Percentiles rank a stretch among this genome's conserved stretches.
Evolutionary conservation across 2,329 filamentous ascomycete species (phyloP).

Genomic region (Aspergillus jensenii): DNA sequence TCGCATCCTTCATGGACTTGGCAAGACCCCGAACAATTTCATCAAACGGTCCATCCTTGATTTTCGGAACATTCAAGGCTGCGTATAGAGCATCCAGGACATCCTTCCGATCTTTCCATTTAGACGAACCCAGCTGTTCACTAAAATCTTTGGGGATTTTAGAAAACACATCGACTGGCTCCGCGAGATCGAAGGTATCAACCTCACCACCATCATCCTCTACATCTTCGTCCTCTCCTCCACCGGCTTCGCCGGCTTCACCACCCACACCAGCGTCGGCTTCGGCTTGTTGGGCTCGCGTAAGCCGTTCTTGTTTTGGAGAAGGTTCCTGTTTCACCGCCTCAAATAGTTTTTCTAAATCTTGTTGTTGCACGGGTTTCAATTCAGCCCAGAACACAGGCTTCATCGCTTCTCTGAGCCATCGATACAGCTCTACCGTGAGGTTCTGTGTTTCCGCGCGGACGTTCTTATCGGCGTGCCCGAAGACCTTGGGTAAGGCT

Average conservation of each 20-base stretch:
- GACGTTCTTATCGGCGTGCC: slow-evolving; percentile 97
- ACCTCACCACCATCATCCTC: slow-evolving; percentile 66
- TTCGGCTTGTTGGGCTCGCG: slow-evolving; percentile 81
- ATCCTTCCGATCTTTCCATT: slow-evolving; percentile 99
- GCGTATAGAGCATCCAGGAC: slow-evolving; percentile 78
- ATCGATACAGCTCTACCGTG: slow-evolving; percentile 91
- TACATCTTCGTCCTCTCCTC: slow-evolving; percentile 59
- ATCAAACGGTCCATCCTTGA: slow-evolving; percentile 86
- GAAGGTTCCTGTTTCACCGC: slow-evolving; percentile 82
- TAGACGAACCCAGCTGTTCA: slow-evolving; percentile 82
- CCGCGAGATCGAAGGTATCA: slow-evolving; percentile 77
- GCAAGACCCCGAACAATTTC: slow-evolving; percentile 82
- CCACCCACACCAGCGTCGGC: slow-evolving; percentile 69
- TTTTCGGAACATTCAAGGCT: slow-evolving; percentile 78
- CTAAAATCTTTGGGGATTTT: slow-evolving; percentile 80
- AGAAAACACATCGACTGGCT: slow-evolving; percentile 80
- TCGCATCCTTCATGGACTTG: slow-evolving; percentile 98
- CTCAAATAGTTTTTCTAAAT: slow-evolving; percentile 91
- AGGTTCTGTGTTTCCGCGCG: slow-evolving; percentile 89
- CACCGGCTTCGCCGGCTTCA: slow-evolving; percentile 57
- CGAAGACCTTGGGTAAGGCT: slow-evolving; percentile 82
- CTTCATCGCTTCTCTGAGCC: slow-evolving; percentile 97
- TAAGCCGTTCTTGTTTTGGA: slow-evolving; percentile 85
- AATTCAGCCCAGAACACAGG: slow-evolving; percentile 95
- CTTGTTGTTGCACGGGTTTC: slow-evolving; percentile 91